These are phyloP conservation scores for Plantago lanceolata DNA, from an alignment of 305 asterid species.

Conservation along the genomic window DNA sequence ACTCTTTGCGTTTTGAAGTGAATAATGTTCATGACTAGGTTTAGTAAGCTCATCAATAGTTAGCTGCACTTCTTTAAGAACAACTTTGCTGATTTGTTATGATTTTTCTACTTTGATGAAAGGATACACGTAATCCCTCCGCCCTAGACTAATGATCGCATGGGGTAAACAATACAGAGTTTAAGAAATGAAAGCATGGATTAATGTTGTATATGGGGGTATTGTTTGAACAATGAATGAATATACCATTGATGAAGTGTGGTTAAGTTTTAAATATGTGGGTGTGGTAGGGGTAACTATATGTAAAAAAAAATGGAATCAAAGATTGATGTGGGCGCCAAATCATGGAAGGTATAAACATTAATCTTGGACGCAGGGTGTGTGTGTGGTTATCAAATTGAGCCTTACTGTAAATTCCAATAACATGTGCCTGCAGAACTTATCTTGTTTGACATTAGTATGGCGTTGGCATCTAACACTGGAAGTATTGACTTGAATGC, in stretches of 20 bases:
- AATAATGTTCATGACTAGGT: background rate
- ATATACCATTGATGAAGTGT: too few species aligned
- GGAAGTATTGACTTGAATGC: background rate
- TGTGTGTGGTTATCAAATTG: too few species aligned
- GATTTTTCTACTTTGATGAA: background rate
- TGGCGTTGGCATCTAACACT: too few species aligned
- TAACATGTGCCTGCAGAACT: background rate
- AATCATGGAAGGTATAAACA: background rate
- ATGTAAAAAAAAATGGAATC: too few species aligned
- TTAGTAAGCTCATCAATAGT: too few species aligned
- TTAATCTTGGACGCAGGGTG: background rate
- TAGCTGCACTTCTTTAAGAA: background rate
- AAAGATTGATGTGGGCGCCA: background rate
- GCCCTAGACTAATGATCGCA: background rate
- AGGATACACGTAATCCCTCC: background rate
- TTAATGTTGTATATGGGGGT: background rate
- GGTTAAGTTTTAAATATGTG: too few species aligned
- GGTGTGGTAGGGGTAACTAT: too few species aligned
- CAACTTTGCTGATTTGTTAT: background rate
- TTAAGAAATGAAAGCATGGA: background rate
- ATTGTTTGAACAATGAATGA: too few species aligned
- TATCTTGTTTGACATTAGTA: background rate
- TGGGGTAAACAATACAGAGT: background rate
- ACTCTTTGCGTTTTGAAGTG: background rate
- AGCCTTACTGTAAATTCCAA: background rate